Evolutionary conservation across 1,284 basidiomycete species (phyloP).

Genomic region (Spongispora temasekensis): DNA sequence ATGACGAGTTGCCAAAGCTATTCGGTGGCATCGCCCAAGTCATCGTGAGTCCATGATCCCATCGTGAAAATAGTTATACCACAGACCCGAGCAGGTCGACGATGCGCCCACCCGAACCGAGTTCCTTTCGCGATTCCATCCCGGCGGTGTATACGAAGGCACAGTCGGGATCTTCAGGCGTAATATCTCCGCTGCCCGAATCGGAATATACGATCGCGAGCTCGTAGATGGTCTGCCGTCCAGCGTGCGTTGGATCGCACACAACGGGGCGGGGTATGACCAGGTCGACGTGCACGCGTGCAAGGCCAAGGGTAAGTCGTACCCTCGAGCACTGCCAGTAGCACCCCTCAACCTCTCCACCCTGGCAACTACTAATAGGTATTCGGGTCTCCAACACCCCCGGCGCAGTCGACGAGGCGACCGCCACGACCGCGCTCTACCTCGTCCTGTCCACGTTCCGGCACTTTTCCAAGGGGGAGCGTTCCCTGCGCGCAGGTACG

Average conservation of each 20-base stretch:
- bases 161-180: slow-evolving; percentile 81
- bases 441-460: slow-evolving; percentile 82
- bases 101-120: slow-evolving; percentile 65
- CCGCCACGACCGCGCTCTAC: slow-evolving; percentile 86
- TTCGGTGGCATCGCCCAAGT: slow-evolving; percentile 72
- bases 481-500: slow-evolving; percentile 54
- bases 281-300: slow-evolving; percentile 77
- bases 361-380: slow-evolving; percentile 55
- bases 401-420: slow-evolving; percentile 87
- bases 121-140: slow-evolving; percentile 66
- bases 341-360: background rate
- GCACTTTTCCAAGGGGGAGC: slow-evolving; percentile 75
- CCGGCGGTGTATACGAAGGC: slow-evolving; percentile 73
- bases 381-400: slow-evolving; percentile 93
- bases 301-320: slow-evolving; percentile 64
- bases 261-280: slow-evolving; percentile 90
- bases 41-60: background rate
- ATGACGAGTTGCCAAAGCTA: slow-evolving; percentile 67
- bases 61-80: background rate
- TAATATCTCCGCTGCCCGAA: slow-evolving; percentile 58
- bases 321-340: background rate
- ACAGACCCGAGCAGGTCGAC: background rate
- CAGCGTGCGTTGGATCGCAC: slow-evolving; percentile 80
- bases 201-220: slow-evolving; percentile 82
- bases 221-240: slow-evolving; percentile 64